Conservation (phyloP, 306 rosid genomes). For the Dalbergia cultrata region DNA sequence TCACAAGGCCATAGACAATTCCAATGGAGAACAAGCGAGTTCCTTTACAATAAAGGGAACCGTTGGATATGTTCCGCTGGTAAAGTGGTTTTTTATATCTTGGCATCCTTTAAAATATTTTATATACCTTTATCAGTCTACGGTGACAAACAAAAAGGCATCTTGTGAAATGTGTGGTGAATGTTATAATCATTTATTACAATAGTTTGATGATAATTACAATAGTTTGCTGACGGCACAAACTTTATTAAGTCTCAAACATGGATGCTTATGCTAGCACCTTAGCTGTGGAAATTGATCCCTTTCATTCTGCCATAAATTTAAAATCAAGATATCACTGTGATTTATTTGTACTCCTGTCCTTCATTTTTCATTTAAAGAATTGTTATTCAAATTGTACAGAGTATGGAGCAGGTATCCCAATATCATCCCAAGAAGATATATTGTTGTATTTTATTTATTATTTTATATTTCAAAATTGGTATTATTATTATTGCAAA, state of each 20-base stretch:
- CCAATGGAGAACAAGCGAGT: constrained; percentile 25
- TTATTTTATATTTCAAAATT: too few relatives aligned
- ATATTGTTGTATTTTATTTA: too few relatives aligned
- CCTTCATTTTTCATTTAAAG: too few relatives aligned
- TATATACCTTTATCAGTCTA: not conserved
- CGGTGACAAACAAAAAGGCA: not conserved
- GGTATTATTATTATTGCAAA: too few relatives aligned
- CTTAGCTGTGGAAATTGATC: not conserved
- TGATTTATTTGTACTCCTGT: not conserved
- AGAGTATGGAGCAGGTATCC: not conserved
- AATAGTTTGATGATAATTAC: not conserved
- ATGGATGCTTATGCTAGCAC: not conserved
- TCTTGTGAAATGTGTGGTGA: not conserved
- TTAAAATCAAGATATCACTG: not conserved
- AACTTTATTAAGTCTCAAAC: not conserved
- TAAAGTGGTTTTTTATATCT: not conserved
- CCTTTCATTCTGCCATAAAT: not conserved
- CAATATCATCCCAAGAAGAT: not conserved
- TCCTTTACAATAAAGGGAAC: constrained; percentile 48
- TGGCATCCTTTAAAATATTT: not conserved
- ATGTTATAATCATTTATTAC: not conserved
- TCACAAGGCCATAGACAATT: not conserved
- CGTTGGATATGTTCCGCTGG: constrained; percentile 55
- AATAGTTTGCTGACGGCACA: not conserved
- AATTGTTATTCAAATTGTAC: not conserved